Conservation (phyloP, 345 rosid species). For the Trapa incisa region DNA sequence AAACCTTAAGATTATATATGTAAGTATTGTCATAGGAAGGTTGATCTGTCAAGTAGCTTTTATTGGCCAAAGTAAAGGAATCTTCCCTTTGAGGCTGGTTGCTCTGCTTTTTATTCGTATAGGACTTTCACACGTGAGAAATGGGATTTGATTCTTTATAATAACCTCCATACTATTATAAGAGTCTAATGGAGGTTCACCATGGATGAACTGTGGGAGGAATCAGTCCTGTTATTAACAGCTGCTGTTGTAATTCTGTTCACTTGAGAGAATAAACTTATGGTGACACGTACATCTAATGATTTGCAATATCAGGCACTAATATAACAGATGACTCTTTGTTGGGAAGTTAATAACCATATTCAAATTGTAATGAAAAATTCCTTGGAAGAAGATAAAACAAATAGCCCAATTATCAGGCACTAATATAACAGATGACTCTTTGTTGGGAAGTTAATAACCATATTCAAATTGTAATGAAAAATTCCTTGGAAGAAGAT, state of each 20-base stretch:
- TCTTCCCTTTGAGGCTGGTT: not conserved
- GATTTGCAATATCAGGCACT: not conserved
- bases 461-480: no score
- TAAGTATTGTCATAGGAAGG: not conserved
- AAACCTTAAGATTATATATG: not conserved
- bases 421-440: no score
- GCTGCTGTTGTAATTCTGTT: not conserved
- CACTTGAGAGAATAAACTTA: conserved; percentile 1
- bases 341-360: no score
- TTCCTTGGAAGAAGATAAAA: no score
- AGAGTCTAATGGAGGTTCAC: not conserved
- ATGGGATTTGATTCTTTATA: not conserved
- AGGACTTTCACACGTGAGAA: not conserved
- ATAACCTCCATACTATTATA: not conserved
- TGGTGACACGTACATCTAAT: not conserved
- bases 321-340: no score
- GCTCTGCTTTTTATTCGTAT: not conserved
- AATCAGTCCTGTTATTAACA: not conserved
- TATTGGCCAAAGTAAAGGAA: not conserved
- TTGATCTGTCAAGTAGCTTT: not conserved
- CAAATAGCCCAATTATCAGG: no score
- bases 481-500: no score
- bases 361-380: no score
- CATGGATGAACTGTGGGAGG: not conserved
- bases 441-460: no score